Evolutionary conservation across 2,329 filamentous ascomycete genomes (phyloP).

Genomic region (Dactylellina cionopaga): DNA sequence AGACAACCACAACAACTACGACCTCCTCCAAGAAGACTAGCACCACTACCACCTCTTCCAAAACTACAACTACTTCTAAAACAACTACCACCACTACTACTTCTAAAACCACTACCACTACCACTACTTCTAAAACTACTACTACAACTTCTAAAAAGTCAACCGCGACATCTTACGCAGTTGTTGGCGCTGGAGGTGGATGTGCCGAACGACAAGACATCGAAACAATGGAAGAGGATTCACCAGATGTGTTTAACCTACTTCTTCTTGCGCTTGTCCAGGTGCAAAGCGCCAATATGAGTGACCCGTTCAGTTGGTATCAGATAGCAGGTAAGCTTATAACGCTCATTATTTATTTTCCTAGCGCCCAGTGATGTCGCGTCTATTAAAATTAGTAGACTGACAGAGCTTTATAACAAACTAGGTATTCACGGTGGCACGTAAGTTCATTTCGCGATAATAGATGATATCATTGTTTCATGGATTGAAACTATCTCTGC

Average conservation of each 20-base stretch:
- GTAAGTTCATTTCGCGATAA: too few relatives aligned
- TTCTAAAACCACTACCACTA: neutral
- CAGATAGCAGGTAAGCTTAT: constrained; percentile 19
- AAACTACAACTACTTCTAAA: too few relatives aligned
- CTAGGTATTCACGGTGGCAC: constrained; percentile 22
- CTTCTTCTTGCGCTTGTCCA: constrained; percentile 11
- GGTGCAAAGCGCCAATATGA: neutral
- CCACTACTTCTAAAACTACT: neutral
- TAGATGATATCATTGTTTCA: too few relatives aligned
- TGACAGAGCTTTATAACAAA: neutral
- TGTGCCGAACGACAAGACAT: constrained; percentile 20
- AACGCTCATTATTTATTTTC: too few relatives aligned
- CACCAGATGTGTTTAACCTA: constrained; percentile 37
- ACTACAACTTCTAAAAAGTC: neutral
- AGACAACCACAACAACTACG: too few relatives aligned
- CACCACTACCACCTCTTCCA: too few relatives aligned
- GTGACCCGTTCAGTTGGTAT: constrained; percentile 19
- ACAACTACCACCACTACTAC: neutral
- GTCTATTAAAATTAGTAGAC: too few relatives aligned
- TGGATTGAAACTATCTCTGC: too few relatives aligned
- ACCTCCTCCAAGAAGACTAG: too few relatives aligned
- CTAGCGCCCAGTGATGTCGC: too few relatives aligned
- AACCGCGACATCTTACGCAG: neutral
- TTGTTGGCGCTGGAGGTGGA: neutral
- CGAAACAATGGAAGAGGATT: neutral